Evolutionary conservation across 495 filamentous ascomycete species (phyloP).

Genomic region (Annulohypoxylon bovei): DNA sequence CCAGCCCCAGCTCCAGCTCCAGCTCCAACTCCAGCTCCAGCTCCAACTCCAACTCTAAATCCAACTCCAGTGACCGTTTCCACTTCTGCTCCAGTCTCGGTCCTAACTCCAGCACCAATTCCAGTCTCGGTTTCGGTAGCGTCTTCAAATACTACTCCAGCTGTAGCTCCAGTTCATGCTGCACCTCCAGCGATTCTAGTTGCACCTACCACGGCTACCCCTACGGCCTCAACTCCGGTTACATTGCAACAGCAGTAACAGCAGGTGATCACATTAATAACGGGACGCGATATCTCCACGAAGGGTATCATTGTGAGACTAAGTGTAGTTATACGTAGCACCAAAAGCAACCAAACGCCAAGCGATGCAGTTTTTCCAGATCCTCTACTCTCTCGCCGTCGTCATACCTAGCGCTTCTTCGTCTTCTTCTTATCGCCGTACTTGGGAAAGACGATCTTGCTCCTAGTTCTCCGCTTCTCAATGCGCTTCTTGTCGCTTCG

Average conservation of each 20-base stretch:
- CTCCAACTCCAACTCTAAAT: not conserved
- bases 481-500: conserved; percentile 51
- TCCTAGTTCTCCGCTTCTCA: conserved; percentile 61
- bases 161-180: not conserved
- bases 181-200: not conserved
- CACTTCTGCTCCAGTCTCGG: not conserved
- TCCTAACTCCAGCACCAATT: not conserved
- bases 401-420: conserved; percentile 48
- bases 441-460: conserved; percentile 62
- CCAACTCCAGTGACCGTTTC: not conserved
- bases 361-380: conserved; percentile 15
- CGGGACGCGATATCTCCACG: conserved; percentile 24
- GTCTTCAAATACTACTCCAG: not conserved
- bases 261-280: conserved; percentile 26
- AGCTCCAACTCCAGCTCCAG: not conserved
- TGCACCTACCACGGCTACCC: not conserved
- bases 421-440: conserved; percentile 57
- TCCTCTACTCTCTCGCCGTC: not conserved
- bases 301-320: conserved; percentile 39
- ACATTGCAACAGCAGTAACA: not conserved
- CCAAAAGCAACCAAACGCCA: conserved; percentile 36
- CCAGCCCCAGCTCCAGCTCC: not conserved
- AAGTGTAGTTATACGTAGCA: conserved; percentile 34
- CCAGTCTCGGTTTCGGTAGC: not conserved
- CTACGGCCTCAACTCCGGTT: not conserved